A percentile compares a stretch with the other conserved stretches of the same genome.
These are phyloP conservation scores for Uronychia binucleata DNA, from an alignment of 73 alveolate species.

Conservation along the genomic window DNA sequence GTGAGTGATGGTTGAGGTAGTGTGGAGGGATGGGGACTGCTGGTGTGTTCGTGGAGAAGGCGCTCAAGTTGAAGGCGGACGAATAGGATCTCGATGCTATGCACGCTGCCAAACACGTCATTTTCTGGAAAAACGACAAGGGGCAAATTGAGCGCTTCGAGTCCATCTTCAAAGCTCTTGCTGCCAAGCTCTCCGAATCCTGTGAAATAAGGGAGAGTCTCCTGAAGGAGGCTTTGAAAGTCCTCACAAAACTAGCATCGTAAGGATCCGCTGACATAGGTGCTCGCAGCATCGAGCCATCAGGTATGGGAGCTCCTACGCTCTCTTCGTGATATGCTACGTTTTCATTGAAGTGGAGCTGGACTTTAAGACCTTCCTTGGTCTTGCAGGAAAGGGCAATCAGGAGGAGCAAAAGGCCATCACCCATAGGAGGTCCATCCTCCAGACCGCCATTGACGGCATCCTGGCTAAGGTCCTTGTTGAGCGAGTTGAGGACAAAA, in stretches of 20 bases:
- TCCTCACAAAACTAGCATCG: background rate
- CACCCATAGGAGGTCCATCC: background rate
- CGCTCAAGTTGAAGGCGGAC: background rate
- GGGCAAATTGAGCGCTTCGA: background rate
- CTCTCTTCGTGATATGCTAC: background rate
- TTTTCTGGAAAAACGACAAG: background rate
- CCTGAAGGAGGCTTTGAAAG: background rate
- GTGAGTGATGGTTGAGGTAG: too few species aligned
- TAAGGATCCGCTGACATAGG: background rate
- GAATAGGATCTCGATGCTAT: background rate
- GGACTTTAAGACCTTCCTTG: background rate
- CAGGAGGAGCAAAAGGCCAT: background rate
- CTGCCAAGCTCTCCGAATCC: background rate
- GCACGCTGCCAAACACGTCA: background rate
- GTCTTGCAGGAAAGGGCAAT: background rate
- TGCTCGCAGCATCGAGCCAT: background rate
- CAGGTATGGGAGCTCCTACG: background rate
- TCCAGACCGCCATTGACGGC: background rate
- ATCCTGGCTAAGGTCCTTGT: background rate
- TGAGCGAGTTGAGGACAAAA: background rate
- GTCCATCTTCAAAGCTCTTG: background rate
- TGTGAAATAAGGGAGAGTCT: background rate
- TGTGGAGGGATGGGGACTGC: background rate
- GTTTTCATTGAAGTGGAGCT: background rate
- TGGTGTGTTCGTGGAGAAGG: background rate